A percentile compares a stretch with the other conserved stretches of the same genome.
phyloP scores from a whole-genome alignment of 192 early-diverging fungal genomes.

The Podila horticola region DNA sequence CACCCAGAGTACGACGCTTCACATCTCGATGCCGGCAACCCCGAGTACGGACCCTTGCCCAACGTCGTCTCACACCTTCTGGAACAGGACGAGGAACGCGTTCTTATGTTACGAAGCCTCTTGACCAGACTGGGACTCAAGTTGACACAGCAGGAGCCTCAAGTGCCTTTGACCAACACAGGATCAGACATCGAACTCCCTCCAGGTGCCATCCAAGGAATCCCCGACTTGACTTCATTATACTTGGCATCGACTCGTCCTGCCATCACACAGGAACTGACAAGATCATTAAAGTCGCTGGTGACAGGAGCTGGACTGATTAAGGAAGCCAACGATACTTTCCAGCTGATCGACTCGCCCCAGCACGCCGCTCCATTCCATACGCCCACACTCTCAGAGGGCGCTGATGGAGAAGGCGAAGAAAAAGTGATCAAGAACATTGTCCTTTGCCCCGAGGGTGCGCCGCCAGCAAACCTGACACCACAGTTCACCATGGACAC shows the following conservation, averaged over 20 bases:
- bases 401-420: conserved; percentile 34
- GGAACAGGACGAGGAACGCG: conserved; percentile 58
- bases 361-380: conserved; percentile 18
- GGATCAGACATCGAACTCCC: conserved; percentile 6
- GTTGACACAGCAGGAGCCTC: conserved; percentile 24
- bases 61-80: conserved; percentile 59
- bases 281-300: neutral
- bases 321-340: conserved; percentile 53
- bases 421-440: conserved; percentile 56
- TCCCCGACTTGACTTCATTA: conserved; percentile 54
- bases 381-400: conserved; percentile 35
- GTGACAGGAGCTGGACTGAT: conserved; percentile 27
- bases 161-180: neutral
- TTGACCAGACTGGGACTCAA: conserved; percentile 76
- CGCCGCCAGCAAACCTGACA: conserved; percentile 58
- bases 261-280: conserved; percentile 10
- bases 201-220: conserved; percentile 28
- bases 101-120: conserved; percentile 65
- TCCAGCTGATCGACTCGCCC: conserved; percentile 37
- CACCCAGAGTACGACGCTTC: conserved; percentile 86
- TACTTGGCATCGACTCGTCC: conserved; percentile 46
- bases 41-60: conserved; percentile 61
- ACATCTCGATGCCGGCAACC: conserved; percentile 55
- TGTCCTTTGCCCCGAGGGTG: conserved; percentile 52
- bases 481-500: conserved; percentile 67